These are phyloP conservation scores for Dioscorea cayenensis DNA, from an alignment of 116 monocot genomes.

Conservation along the genomic window DNA sequence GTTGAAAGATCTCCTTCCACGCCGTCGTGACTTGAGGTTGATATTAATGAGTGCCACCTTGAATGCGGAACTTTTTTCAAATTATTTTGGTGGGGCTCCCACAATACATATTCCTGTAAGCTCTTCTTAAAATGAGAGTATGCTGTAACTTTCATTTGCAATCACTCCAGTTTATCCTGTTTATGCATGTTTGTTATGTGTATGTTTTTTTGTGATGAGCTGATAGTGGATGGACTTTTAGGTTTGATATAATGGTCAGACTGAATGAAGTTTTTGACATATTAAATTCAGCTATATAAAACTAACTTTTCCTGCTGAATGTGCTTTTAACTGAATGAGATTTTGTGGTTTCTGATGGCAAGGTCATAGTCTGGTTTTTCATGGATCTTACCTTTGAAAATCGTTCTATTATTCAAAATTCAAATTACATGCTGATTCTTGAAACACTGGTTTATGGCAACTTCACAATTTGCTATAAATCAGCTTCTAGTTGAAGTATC, in stretches of 20 bases:
- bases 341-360: background rate
- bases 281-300: background rate
- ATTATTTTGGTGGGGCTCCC: slow-evolving; percentile 89
- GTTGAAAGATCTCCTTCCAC: slow-evolving; percentile 86
- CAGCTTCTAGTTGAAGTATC: too few species aligned
- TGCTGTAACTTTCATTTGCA: background rate
- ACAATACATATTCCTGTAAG: slow-evolving; percentile 95
- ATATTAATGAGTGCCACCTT: slow-evolving; percentile 98
- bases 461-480: too few species aligned
- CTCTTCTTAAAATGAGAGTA: slow-evolving; percentile 6
- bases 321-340: background rate
- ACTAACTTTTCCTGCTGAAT: background rate
- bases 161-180: background rate
- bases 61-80: slow-evolving; percentile 96
- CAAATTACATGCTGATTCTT: background rate
- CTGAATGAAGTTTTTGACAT: background rate
- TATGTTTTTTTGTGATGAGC: background rate
- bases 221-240: background rate
- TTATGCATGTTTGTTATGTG: background rate
- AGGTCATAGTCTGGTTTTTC: background rate
- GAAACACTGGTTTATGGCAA: too few species aligned
- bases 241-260: background rate
- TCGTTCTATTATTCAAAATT: background rate
- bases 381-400: background rate
- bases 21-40: slow-evolving; percentile 82